phyloP scores from a whole-genome alignment of 2,329 filamentous ascomycete species.

The Botrytis byssoidea region DNA sequence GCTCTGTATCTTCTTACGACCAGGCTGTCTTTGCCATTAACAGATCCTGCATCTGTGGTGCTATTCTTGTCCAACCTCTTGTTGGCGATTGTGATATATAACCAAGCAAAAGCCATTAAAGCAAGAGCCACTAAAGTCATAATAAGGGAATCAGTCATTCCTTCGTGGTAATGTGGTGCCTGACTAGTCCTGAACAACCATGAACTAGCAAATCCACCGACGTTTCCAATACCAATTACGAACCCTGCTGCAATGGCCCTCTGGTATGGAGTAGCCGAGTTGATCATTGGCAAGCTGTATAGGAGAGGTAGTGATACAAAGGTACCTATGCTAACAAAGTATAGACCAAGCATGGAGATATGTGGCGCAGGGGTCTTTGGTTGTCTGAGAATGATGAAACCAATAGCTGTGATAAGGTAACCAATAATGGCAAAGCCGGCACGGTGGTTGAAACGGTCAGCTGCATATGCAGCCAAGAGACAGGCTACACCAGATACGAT shows the following conservation, averaged over 20 bases:
- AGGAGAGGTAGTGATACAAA: slow-evolving; percentile 64
- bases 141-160: slow-evolving; percentile 37
- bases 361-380: slow-evolving; percentile 25
- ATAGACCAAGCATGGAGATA: slow-evolving; percentile 54
- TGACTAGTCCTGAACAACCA: slow-evolving; percentile 63
- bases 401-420: slow-evolving; percentile 36
- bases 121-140: slow-evolving; percentile 20
- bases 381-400: slow-evolving; percentile 41
- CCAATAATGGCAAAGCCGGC: slow-evolving; percentile 40
- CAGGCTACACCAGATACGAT: slow-evolving; percentile 39
- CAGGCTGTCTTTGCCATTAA: background rate
- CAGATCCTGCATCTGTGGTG: background rate
- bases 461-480: slow-evolving; percentile 39
- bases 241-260: slow-evolving; percentile 49
- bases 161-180: slow-evolving; percentile 63
- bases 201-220: slow-evolving; percentile 63
- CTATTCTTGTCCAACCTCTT: slow-evolving; percentile 15
- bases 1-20: slow-evolving; percentile 5
- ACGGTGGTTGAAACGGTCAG: slow-evolving; percentile 41
- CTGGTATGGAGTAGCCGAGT: slow-evolving; percentile 61
- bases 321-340: slow-evolving; percentile 61
- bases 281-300: slow-evolving; percentile 63
- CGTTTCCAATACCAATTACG: slow-evolving; percentile 66
- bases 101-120: slow-evolving; percentile 18
- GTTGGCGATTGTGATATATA: slow-evolving; percentile 22